Evolutionary conservation across 139 green algal species (phyloP).

Genomic region (Coelastrella sp.): DNA sequence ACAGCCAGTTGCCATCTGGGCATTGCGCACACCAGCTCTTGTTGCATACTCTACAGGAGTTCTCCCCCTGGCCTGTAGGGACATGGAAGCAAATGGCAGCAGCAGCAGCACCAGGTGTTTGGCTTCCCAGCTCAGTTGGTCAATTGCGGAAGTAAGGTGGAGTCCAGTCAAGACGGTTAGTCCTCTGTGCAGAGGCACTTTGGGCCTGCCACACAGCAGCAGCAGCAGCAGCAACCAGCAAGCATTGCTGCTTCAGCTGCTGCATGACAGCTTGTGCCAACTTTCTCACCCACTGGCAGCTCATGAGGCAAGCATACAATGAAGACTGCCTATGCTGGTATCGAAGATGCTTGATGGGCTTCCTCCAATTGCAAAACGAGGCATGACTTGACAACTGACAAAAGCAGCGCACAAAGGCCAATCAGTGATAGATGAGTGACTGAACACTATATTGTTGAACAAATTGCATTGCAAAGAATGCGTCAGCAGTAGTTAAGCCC

Average conservation of each 20-base stretch:
- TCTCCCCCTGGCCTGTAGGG: background rate
- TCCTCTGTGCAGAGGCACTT: background rate
- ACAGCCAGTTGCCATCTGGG: background rate
- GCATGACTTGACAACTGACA: no score
- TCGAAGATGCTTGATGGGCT: no score
- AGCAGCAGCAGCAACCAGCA: background rate
- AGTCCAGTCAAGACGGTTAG: background rate
- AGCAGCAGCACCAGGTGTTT: background rate
- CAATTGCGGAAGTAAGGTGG: background rate
- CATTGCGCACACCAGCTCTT: background rate
- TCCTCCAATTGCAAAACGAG: no score
- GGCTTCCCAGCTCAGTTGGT: background rate
- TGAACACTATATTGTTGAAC: background rate
- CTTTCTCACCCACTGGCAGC: no score
- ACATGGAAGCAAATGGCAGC: background rate
- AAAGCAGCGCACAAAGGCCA: no score
- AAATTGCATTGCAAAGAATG: background rate
- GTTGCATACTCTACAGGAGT: background rate
- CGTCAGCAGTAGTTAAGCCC: background rate
- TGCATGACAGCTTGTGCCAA: background rate
- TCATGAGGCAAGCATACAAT: no score
- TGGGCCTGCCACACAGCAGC: no score
- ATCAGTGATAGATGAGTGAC: background rate
- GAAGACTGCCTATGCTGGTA: no score
- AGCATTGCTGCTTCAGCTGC: background rate